Conservation (phyloP, 306 rosid species). For the Cucurbita moschata region DNA sequence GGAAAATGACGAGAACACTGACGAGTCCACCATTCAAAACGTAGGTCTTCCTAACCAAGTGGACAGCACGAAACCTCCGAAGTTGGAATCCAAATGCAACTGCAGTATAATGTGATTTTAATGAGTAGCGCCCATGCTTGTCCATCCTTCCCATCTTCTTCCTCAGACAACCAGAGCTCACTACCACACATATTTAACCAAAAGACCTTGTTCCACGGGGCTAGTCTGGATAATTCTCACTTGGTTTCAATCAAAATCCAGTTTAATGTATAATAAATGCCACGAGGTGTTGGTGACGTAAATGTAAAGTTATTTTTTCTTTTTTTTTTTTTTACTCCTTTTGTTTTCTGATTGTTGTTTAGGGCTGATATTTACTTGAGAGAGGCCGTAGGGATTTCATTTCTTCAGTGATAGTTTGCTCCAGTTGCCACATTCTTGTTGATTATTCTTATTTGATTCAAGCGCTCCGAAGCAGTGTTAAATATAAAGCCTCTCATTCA, state of each 20-base stretch:
- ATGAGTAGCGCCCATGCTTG: not conserved
- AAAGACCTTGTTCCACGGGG: slow-evolving; percentile 17
- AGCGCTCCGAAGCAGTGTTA: slow-evolving; percentile 29
- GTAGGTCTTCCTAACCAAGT: slow-evolving; percentile 59
- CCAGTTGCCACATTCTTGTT: slow-evolving; percentile 33
- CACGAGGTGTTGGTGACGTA: slow-evolving; percentile 44
- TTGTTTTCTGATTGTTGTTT: slow-evolving; percentile 13
- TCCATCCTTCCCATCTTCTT: not conserved
- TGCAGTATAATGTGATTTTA: slow-evolving; percentile 79
- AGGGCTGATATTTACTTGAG: slow-evolving; percentile 9
- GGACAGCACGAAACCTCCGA: slow-evolving; percentile 62
- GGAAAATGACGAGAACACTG: slow-evolving; percentile 58
- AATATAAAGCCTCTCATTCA: slow-evolving; percentile 30
- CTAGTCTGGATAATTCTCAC: slow-evolving; percentile 16
- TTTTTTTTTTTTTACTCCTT: not conserved
- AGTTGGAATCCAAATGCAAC: slow-evolving; percentile 90
- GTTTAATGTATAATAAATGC: slow-evolving; percentile 45
- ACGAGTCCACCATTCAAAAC: slow-evolving; percentile 30
- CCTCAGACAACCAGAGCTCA: not conserved
- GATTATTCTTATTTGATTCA: slow-evolving; percentile 26
- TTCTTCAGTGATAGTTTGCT: slow-evolving; percentile 14
- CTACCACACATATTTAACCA: not conserved
- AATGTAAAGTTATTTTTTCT: slow-evolving; percentile 45
- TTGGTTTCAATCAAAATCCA: slow-evolving; percentile 1
- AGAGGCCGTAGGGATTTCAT: slow-evolving; percentile 28